Evolutionary conservation across 2,329 filamentous ascomycete species (phyloP).

Genomic region (Neofusicoccum laricinum): DNA sequence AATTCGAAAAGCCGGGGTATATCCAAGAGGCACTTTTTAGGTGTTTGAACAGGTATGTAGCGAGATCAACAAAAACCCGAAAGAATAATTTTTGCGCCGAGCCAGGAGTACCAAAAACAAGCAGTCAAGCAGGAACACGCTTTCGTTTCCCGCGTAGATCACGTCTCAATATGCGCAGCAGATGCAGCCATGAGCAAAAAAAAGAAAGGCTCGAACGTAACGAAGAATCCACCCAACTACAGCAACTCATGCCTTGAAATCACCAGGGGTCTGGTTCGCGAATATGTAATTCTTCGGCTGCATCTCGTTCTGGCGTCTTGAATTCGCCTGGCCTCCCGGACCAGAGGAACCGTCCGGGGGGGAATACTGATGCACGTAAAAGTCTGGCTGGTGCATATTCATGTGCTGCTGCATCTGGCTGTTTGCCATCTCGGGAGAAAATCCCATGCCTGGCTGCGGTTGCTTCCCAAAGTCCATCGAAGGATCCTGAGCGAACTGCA

Average conservation of each 20-base stretch:
- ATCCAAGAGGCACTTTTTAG: conserved; percentile 16
- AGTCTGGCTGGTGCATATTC: conserved; percentile 32
- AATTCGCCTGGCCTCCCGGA: conserved; percentile 18
- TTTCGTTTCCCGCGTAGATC: conserved; percentile 5
- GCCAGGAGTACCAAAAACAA: conserved; percentile 9
- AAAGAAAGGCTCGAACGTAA: not conserved
- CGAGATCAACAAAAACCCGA: conserved; percentile 13
- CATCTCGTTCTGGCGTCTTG: conserved; percentile 25
- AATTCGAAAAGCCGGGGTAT: conserved; percentile 16
- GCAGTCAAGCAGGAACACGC: conserved; percentile 2
- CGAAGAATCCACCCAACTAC: not conserved
- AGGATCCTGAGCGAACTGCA: conserved; percentile 18
- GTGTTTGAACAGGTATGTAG: conserved; percentile 15
- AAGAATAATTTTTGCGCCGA: conserved; percentile 9
- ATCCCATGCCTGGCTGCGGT: not conserved
- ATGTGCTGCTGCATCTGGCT: conserved; percentile 8
- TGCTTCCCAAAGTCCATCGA: conserved; percentile 7
- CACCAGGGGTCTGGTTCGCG: conserved; percentile 45
- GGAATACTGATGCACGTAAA: conserved; percentile 48
- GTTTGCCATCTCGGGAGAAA: not conserved
- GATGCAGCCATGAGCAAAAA: conserved; percentile 4
- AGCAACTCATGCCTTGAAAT: conserved; percentile 33
- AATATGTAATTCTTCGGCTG: conserved; percentile 48
- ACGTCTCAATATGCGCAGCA: not conserved
- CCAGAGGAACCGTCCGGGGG: conserved; percentile 30